phyloP scores from a whole-genome alignment of 805 yeast genomes.

The Debaryomyces hansenii region DNA sequence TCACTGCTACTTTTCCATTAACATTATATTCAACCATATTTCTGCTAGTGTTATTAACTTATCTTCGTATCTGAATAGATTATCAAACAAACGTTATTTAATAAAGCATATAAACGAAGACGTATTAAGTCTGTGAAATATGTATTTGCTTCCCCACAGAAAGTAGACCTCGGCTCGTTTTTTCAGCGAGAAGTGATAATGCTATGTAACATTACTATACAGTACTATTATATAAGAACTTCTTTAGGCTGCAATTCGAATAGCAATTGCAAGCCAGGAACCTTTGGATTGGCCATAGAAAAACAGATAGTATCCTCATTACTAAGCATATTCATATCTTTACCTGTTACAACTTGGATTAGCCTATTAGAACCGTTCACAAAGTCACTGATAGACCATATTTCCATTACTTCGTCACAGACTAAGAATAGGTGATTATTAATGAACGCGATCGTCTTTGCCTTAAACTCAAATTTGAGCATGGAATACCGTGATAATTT shows the following conservation, averaged over 20 bases:
- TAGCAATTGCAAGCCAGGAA: slow-evolving; percentile 61
- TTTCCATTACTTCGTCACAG: slow-evolving; percentile 68
- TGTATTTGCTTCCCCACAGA: slow-evolving; percentile 2
- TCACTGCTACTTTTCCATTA: slow-evolving; percentile 61
- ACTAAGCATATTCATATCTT: slow-evolving; percentile 47
- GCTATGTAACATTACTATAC: not conserved
- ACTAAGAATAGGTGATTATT: slow-evolving; percentile 43
- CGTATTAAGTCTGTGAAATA: not conserved
- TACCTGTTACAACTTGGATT: slow-evolving; percentile 71
- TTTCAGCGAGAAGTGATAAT: not conserved
- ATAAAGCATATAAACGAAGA: not conserved
- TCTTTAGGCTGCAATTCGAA: slow-evolving; percentile 23
- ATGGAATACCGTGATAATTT: slow-evolving; percentile 46
- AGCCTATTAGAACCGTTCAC: slow-evolving; percentile 47
- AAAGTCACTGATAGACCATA: slow-evolving; percentile 56
- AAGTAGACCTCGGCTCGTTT: not conserved
- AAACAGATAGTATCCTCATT: slow-evolving; percentile 22
- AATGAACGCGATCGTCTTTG: slow-evolving; percentile 33
- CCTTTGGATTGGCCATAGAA: slow-evolving; percentile 64
- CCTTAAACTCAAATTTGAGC: slow-evolving; percentile 44
- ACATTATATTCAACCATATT: slow-evolving; percentile 48
- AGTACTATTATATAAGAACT: not conserved
- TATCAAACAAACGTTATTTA: not conserved
- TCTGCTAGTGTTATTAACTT: not conserved
- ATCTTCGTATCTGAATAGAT: not conserved